Conservation (phyloP, 176 grass and related monocot genomes). For the Carex scoparia region DNA sequence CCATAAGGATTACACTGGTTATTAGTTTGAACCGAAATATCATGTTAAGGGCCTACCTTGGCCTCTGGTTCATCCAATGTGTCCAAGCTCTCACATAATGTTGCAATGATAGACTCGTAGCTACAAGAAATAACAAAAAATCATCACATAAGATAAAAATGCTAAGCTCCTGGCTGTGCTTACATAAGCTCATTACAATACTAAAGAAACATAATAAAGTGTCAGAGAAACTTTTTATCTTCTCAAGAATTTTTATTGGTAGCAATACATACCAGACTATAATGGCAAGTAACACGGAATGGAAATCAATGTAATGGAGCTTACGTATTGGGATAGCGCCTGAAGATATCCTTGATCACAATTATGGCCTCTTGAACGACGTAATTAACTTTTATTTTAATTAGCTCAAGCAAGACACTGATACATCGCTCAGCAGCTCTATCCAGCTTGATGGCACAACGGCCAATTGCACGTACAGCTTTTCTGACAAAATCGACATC, state of each 20-base stretch:
- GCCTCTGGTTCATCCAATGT: conserved; percentile 98
- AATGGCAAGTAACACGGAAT: not conserved
- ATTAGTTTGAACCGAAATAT: not conserved
- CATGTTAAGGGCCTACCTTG: conserved; percentile 43
- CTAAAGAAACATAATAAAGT: not conserved
- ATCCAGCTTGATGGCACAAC: conserved; percentile 96
- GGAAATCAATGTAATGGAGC: conserved; percentile 28
- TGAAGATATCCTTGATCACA: conserved; percentile 98
- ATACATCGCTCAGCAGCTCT: conserved; percentile 95
- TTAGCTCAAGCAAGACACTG: conserved; percentile 95
- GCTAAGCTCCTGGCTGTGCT: not conserved
- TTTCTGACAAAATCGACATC: conserved; percentile 99
- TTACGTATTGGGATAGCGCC: conserved; percentile 99
- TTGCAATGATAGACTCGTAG: conserved; percentile 95
- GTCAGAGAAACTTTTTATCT: not conserved
- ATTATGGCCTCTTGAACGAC: conserved; percentile 99
- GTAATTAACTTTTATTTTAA: conserved; percentile 99
- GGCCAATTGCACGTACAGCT: conserved; percentile 95
- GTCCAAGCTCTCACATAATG: conserved; percentile 93
- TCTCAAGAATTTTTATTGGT: not conserved
- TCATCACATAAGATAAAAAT: conserved; percentile 16
- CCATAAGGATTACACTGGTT: not conserved
- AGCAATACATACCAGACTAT: not conserved
- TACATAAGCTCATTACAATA: not conserved
- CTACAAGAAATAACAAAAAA: conserved; percentile 40